Evolutionary conservation across 2,329 filamentous ascomycete species (phyloP).

Genomic region (Hymenoscyphus occultus): DNA sequence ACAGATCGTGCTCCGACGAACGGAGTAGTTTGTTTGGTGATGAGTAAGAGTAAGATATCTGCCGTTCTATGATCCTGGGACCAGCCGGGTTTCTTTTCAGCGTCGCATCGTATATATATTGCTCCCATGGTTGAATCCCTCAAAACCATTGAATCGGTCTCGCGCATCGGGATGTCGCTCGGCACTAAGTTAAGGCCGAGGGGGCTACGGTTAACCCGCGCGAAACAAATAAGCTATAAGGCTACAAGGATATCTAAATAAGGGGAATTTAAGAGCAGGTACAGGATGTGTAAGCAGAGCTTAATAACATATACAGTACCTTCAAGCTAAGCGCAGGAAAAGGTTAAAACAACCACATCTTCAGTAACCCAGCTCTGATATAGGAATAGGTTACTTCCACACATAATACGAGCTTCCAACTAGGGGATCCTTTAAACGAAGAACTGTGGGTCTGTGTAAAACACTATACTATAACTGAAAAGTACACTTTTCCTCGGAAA

Average conservation of each 20-base stretch:
- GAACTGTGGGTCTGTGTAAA: too few species aligned
- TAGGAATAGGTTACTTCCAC: too few species aligned
- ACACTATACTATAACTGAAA: too few species aligned
- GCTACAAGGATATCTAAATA: neutral
- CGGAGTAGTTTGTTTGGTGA: neutral
- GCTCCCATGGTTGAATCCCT: neutral
- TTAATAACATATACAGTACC: neutral
- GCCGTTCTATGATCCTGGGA: neutral
- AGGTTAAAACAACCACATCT: too few species aligned
- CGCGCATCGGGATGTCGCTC: slow-evolving; percentile 4
- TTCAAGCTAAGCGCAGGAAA: neutral
- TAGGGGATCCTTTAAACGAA: too few species aligned
- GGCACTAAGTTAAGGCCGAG: slow-evolving; percentile 10
- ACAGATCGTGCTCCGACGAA: neutral
- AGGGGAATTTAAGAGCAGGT: neutral
- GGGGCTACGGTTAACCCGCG: neutral
- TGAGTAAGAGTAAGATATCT: neutral
- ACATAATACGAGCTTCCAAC: too few species aligned
- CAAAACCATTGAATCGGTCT: neutral
- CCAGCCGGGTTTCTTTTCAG: neutral
- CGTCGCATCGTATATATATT: neutral
- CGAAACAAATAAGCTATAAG: neutral
- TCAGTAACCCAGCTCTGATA: too few species aligned
- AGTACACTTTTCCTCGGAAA: too few species aligned
- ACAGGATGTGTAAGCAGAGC: neutral